A percentile compares a stretch with the other conserved stretches of the same genome.
These are phyloP conservation scores for Fusarium sarcochroum DNA, from an alignment of 2,329 filamentous ascomycete genomes.

Conservation along the genomic window DNA sequence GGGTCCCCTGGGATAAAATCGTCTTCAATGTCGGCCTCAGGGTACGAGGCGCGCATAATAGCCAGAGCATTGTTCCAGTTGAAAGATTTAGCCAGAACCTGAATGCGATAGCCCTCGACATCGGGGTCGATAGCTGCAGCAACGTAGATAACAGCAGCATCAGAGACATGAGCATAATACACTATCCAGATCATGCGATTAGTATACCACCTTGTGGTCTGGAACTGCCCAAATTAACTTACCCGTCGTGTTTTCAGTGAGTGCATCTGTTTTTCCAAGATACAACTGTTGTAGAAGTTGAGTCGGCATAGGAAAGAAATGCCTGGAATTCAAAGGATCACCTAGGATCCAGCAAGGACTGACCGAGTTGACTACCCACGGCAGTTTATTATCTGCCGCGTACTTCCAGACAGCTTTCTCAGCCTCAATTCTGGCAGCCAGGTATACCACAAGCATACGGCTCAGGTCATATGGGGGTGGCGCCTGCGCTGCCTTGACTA, in stretches of 20 bases:
- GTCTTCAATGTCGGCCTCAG: slow-evolving; percentile 15
- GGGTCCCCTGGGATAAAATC: slow-evolving; percentile 34
- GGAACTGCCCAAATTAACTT: neutral
- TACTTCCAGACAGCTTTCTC: slow-evolving; percentile 46
- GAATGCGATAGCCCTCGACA: slow-evolving; percentile 28
- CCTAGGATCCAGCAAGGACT: slow-evolving; percentile 35
- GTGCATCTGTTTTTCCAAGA: slow-evolving; percentile 18
- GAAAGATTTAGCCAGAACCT: slow-evolving; percentile 13
- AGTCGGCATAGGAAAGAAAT: slow-evolving; percentile 32
- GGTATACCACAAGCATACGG: slow-evolving; percentile 18
- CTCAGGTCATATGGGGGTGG: slow-evolving; percentile 37
- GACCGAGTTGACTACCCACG: slow-evolving; percentile 41
- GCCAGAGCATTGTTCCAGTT: slow-evolving; percentile 41
- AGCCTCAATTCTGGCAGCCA: slow-evolving; percentile 28
- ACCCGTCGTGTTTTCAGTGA: slow-evolving; percentile 27
- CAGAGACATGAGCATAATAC: slow-evolving; percentile 41
- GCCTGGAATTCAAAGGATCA: slow-evolving; percentile 19
- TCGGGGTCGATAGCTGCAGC: slow-evolving; percentile 36
- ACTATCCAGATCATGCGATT: slow-evolving; percentile 10
- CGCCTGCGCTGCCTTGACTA: slow-evolving; percentile 24
- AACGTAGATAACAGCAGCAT: slow-evolving; percentile 34
- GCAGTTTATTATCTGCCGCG: slow-evolving; percentile 24
- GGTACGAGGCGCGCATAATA: slow-evolving; percentile 28
- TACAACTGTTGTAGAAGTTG: slow-evolving; percentile 41
- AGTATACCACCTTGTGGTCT: accelerated